phyloP scores from a whole-genome alignment of 2,329 filamentous ascomycete genomes.

The Zymoseptoria brevis region DNA sequence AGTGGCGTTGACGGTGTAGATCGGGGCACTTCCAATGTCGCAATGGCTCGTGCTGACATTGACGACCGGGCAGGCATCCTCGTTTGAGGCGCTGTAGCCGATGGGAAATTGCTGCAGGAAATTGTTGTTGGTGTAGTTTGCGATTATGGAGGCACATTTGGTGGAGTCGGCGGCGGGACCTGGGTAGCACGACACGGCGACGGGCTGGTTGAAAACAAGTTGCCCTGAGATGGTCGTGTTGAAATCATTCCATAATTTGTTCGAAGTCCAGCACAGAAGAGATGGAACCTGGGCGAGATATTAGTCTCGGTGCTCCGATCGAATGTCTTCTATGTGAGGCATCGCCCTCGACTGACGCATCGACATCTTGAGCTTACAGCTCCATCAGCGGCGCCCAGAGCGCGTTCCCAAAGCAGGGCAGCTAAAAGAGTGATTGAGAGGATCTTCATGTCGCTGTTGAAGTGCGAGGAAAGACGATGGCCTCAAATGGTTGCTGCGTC shows the following conservation, averaged over 20 bases:
- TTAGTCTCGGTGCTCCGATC: background rate
- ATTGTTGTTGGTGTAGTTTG: constrained; percentile 21
- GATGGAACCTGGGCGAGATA: background rate
- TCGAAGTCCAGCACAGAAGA: constrained; percentile 31
- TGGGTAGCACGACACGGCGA: constrained; percentile 31
- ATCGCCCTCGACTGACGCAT: background rate
- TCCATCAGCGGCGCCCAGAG: background rate
- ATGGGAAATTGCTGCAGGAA: constrained; percentile 25
- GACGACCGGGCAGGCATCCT: constrained; percentile 21
- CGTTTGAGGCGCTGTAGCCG: constrained; percentile 24
- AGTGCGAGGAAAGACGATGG: background rate
- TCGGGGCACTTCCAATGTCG: constrained; percentile 17
- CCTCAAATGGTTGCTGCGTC: too few relatives aligned
- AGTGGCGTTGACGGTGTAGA: constrained; percentile 7
- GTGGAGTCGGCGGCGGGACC: constrained; percentile 20
- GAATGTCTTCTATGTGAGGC: background rate
- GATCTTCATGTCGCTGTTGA: background rate
- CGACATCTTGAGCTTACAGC: background rate
- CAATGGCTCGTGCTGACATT: constrained; percentile 13
- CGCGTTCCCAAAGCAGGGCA: background rate
- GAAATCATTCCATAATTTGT: constrained; percentile 25
- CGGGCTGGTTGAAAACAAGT: constrained; percentile 28
- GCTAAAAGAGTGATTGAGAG: background rate
- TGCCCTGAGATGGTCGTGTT: constrained; percentile 29
- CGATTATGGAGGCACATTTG: constrained; percentile 21